Evolutionary conservation across 176 grass and related monocot genomes (phyloP).

Genomic region (Cenchrus fungigraminus): DNA sequence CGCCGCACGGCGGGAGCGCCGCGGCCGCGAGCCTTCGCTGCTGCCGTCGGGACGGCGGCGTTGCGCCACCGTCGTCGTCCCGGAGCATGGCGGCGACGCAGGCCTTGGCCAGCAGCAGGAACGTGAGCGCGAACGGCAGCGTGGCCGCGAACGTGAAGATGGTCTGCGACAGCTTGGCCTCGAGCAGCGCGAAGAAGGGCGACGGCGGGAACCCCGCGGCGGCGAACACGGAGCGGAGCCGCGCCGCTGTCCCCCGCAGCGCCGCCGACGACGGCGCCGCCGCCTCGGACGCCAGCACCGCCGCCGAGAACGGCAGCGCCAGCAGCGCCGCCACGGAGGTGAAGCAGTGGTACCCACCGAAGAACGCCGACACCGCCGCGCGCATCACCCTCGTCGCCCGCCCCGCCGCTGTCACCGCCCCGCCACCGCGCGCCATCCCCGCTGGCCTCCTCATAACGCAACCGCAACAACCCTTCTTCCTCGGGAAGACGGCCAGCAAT

Average conservation of each 20-base stretch:
- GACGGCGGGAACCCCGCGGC: constrained; percentile 76
- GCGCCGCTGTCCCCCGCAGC: constrained; percentile 45
- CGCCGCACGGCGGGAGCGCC: constrained; percentile 34
- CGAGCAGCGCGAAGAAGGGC: constrained; percentile 72
- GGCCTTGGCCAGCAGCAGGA: constrained; percentile 80
- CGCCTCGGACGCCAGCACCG: constrained; percentile 57
- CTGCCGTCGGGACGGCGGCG: not conserved
- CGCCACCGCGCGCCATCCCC: constrained; percentile 9
- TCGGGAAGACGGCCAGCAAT: constrained; percentile 18
- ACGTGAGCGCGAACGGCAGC: constrained; percentile 69
- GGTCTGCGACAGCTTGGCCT: constrained; percentile 81
- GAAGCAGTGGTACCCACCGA: constrained; percentile 74
- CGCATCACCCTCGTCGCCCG: constrained; percentile 62
- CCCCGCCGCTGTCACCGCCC: constrained; percentile 34
- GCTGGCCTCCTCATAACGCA: constrained; percentile 27
- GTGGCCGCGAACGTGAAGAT: constrained; percentile 63
- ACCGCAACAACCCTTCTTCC: not conserved
- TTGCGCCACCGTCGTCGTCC: not conserved
- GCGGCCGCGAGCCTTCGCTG: not conserved
- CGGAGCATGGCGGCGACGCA: constrained; percentile 60
- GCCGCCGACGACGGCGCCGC: constrained; percentile 24
- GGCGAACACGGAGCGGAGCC: constrained; percentile 65
- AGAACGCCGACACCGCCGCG: constrained; percentile 58
- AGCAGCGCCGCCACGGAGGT: constrained; percentile 71
- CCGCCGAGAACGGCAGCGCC: constrained; percentile 61